A percentile compares a stretch with the other conserved stretches of the same genome.
These are phyloP conservation scores for Colletotrichum destructivum DNA, from an alignment of 2,329 filamentous ascomycete species.

Conservation along the genomic window DNA sequence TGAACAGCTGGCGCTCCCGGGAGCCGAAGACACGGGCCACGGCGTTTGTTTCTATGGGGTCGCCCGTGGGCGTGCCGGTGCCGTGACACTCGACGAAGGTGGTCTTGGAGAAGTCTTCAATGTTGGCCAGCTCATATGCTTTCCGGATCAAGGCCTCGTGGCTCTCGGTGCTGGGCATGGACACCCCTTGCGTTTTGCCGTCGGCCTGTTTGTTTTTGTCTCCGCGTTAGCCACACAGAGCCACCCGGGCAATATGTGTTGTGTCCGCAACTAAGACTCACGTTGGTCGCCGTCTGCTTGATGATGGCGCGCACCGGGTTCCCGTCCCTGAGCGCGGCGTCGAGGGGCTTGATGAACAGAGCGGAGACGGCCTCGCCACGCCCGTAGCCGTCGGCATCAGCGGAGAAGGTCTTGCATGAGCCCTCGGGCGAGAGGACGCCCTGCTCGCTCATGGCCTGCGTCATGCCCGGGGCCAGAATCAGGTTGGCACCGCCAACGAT, in stretches of 20 bases:
- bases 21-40: too few species aligned
- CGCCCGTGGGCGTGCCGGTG: constrained; percentile 60
- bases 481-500: constrained; percentile 48
- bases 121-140: constrained; percentile 8
- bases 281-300: constrained; percentile 46
- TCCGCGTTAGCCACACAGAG: constrained; percentile 12
- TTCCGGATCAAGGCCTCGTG: neutral
- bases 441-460: constrained; percentile 25
- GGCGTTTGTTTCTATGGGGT: too few species aligned
- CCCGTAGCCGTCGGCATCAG: constrained; percentile 58
- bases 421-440: constrained; percentile 40
- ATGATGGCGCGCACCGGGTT: too few species aligned
- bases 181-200: constrained; percentile 54
- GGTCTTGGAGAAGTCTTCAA: constrained; percentile 44
- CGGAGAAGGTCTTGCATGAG: constrained; percentile 49
- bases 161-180: neutral
- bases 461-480: constrained; percentile 47
- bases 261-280: too few species aligned
- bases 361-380: constrained; percentile 59
- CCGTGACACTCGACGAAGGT: constrained; percentile 58
- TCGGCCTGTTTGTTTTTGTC: constrained; percentile 52
- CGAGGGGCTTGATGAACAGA: constrained; percentile 58
- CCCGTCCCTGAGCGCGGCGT: constrained; percentile 56
- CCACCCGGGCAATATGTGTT: too few species aligned
- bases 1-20: too few species aligned